Evolutionary conservation across 352 stramenopile genomes (phyloP).

Genomic region (Phytophthora melonis): DNA sequence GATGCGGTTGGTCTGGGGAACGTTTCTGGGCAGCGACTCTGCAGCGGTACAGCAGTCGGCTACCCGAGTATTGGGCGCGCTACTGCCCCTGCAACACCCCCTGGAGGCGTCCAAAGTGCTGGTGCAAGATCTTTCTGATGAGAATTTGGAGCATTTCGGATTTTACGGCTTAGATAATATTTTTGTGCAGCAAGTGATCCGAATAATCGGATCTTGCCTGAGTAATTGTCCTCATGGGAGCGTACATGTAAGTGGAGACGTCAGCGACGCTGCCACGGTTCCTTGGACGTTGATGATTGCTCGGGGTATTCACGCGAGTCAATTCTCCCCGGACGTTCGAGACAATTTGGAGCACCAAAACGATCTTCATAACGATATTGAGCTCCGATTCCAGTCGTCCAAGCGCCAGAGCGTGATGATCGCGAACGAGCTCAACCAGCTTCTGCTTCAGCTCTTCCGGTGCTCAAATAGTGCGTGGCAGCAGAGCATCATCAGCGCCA

Average conservation of each 20-base stretch:
- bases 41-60: slow-evolving; percentile 70
- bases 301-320: slow-evolving; percentile 41
- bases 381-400: slow-evolving; percentile 31
- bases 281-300: slow-evolving; percentile 45
- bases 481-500: slow-evolving; percentile 15
- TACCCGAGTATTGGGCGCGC: slow-evolving; percentile 57
- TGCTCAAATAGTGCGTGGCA: slow-evolving; percentile 28
- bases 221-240: slow-evolving; percentile 35
- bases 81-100: slow-evolving; percentile 54
- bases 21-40: slow-evolving; percentile 57
- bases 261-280: neutral
- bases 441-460: slow-evolving; percentile 31
- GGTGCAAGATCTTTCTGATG: neutral
- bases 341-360: slow-evolving; percentile 5
- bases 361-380: slow-evolving; percentile 33
- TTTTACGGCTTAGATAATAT: slow-evolving; percentile 38
- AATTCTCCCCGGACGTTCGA: slow-evolving; percentile 34
- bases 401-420: slow-evolving; percentile 37
- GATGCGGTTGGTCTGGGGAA: slow-evolving; percentile 62
- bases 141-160: slow-evolving; percentile 11
- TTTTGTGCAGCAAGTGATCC: slow-evolving; percentile 60
- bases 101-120: slow-evolving; percentile 30
- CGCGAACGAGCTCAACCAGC: slow-evolving; percentile 42
- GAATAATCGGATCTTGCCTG: slow-evolving; percentile 56
- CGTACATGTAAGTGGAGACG: neutral